Conservation (phyloP, 345 rosid genomes). For the Eucalyptus grandis region DNA sequence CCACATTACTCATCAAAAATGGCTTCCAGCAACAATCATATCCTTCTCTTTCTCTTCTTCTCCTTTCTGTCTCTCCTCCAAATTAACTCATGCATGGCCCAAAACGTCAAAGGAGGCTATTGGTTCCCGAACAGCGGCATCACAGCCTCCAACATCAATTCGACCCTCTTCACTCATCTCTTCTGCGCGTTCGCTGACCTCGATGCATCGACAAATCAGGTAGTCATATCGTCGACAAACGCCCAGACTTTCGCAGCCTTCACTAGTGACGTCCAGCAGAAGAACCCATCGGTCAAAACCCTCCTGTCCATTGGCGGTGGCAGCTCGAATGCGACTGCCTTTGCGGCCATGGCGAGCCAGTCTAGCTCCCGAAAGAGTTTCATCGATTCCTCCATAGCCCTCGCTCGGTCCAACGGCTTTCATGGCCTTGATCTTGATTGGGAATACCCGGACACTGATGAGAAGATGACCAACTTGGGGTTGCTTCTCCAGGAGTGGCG, state of each 20-base stretch:
- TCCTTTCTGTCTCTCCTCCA: background rate
- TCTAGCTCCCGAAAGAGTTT: conserved; percentile 29
- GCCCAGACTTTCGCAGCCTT: conserved; percentile 35
- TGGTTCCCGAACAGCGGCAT: conserved; percentile 26
- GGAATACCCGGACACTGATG: conserved; percentile 27
- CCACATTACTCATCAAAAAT: background rate
- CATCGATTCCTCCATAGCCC: conserved; percentile 34
- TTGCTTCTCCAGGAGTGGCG: conserved; percentile 30
- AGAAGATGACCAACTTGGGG: conserved; percentile 35
- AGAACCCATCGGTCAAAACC: conserved; percentile 35
- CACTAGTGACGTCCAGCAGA: conserved; percentile 33
- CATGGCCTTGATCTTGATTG: conserved; percentile 62
- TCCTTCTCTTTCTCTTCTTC: background rate
- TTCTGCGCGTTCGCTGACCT: conserved; percentile 47
- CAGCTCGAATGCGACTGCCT: background rate
- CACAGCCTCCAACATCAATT: conserved; percentile 22
- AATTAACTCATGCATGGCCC: background rate
- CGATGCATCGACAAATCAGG: conserved; percentile 21
- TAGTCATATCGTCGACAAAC: conserved; percentile 26
- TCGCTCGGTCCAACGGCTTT: conserved; percentile 34
- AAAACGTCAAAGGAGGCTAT: conserved; percentile 30
- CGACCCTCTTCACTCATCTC: conserved; percentile 58
- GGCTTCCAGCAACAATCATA: background rate
- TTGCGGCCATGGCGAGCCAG: conserved; percentile 41
- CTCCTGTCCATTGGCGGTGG: conserved; percentile 65